A percentile compares a stretch with the other conserved stretches of the same genome.
Evolutionary conservation across 108 stramenopile species (phyloP).

Genomic region (Stephanodiscus triporus): DNA sequence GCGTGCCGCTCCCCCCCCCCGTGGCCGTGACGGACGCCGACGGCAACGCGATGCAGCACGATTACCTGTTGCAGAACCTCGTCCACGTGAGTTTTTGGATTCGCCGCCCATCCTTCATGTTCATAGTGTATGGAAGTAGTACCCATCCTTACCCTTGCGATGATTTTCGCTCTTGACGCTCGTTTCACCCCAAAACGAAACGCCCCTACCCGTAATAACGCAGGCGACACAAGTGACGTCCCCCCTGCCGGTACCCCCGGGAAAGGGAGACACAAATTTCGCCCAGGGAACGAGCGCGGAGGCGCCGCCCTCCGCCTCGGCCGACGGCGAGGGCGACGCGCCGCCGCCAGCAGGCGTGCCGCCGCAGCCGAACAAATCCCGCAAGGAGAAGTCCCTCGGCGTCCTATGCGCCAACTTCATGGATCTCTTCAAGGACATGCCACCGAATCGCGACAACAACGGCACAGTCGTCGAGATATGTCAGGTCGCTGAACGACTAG

Average conservation of each 20-base stretch:
- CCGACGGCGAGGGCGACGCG: background rate
- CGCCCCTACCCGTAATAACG: too few relatives aligned
- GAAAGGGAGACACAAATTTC: background rate
- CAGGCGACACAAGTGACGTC: conserved; percentile 6
- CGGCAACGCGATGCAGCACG: conserved; percentile 5
- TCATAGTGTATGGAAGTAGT: too few relatives aligned
- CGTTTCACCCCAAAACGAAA: background rate
- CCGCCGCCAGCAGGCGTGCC: background rate
- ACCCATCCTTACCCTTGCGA: too few relatives aligned
- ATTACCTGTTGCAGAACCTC: conserved; percentile 11
- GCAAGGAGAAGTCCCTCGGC: conserved; percentile 85
- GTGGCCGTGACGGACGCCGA: background rate
- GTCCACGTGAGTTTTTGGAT: conserved; percentile 10
- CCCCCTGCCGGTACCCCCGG: background rate
- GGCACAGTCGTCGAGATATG: conserved; percentile 57
- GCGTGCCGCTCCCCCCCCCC: background rate
- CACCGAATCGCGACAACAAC: conserved; percentile 38
- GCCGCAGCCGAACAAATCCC: conserved; percentile 17
- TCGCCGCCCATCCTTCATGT: too few relatives aligned
- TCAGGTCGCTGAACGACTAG: conserved; percentile 74
- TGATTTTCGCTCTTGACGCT: background rate
- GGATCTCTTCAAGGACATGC: conserved; percentile 42
- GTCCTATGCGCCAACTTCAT: conserved; percentile 77
- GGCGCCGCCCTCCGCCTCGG: background rate
- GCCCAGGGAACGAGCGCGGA: background rate